phyloP scores from a whole-genome alignment of 1,139 yeast genomes.

The Yamadazyma friedrichii region DNA sequence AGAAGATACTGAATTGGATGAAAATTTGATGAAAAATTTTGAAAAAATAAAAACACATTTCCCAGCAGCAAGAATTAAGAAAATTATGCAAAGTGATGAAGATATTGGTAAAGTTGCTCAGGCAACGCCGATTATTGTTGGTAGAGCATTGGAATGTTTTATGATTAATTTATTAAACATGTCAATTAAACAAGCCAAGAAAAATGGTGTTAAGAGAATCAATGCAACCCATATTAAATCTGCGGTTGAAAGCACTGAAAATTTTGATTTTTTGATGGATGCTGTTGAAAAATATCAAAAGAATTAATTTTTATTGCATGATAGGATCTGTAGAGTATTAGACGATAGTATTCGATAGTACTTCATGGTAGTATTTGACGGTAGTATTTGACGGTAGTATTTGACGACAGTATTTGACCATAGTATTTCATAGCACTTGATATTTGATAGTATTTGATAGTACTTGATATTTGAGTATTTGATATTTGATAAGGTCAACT shows the following conservation, averaged over 20 bases:
- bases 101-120: conserved; percentile 98
- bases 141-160: conserved; percentile 89
- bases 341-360: neutral
- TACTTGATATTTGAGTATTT: too few relatives aligned
- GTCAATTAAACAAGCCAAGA: conserved; percentile 74
- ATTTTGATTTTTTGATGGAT: conserved; percentile 86
- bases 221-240: conserved; percentile 80
- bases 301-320: neutral
- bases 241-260: conserved; percentile 84
- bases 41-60: conserved; percentile 83
- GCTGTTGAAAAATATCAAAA: conserved; percentile 57
- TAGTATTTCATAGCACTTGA: too few relatives aligned
- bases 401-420: too few relatives aligned
- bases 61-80: conserved; percentile 95
- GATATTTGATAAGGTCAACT: too few relatives aligned
- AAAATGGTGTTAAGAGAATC: conserved; percentile 76
- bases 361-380: too few relatives aligned
- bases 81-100: conserved; percentile 96
- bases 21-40: conserved; percentile 32
- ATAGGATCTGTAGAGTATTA: too few relatives aligned
- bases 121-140: conserved; percentile 96
- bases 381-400: too few relatives aligned
- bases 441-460: too few relatives aligned
- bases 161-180: conserved; percentile 88
- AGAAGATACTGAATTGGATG: conserved; percentile 19